A percentile compares a stretch with the other conserved stretches of the same genome.
Conservation (phyloP, 768 basidiomycete species). For the Lepiota venenata region DNA sequence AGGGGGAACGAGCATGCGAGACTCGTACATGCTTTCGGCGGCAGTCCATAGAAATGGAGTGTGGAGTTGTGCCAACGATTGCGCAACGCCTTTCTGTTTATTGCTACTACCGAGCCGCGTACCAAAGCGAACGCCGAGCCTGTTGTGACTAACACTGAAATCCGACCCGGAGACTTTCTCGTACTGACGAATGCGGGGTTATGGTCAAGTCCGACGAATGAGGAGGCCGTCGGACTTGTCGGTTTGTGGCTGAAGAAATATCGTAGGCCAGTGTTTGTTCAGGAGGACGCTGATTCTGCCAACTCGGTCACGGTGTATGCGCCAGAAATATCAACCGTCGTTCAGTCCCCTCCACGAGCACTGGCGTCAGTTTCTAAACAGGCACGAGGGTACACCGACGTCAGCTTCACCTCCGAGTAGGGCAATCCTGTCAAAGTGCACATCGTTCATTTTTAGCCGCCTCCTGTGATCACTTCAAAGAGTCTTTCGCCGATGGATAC, state of each 20-base stretch:
- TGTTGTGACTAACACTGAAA: conserved; percentile 38
- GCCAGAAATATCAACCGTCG: conserved; percentile 2
- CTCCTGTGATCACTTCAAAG: no score
- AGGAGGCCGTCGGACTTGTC: conserved; percentile 49
- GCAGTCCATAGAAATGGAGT: conserved; percentile 43
- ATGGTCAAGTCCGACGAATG: conserved; percentile 50
- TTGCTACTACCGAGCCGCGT: not conserved
- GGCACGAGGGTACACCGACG: no score
- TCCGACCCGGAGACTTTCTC: conserved; percentile 50
- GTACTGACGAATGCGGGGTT: conserved; percentile 54
- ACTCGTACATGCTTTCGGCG: conserved; percentile 39
- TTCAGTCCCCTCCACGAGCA: not conserved
- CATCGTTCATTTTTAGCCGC: no score
- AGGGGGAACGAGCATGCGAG: not conserved
- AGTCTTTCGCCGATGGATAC: no score
- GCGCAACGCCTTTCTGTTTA: conserved; percentile 24
- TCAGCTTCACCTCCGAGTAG: no score
- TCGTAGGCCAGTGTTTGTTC: conserved; percentile 11
- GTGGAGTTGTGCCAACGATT: conserved; percentile 32
- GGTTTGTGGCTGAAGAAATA: conserved; percentile 24
- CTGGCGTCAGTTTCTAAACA: not conserved
- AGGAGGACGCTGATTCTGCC: not conserved
- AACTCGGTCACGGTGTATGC: not conserved
- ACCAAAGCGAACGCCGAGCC: conserved; percentile 35
- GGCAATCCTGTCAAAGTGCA: no score